These are phyloP conservation scores for Amauroascus verrucosus DNA, from an alignment of 2,329 filamentous ascomycete genomes.

Conservation along the genomic window DNA sequence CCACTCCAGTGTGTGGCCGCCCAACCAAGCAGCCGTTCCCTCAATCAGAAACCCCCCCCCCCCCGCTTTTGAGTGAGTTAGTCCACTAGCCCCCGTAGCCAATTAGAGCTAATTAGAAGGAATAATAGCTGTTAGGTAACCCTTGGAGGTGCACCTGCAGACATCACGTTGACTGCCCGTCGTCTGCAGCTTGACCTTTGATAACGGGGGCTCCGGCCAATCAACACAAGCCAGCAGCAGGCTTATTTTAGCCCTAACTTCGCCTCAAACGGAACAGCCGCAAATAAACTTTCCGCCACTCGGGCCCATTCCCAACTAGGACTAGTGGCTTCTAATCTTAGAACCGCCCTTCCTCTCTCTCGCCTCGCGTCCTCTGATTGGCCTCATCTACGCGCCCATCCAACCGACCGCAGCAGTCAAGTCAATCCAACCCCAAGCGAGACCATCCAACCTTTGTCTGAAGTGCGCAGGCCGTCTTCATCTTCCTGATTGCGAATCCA, in stretches of 20 bases:
- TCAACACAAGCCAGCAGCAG: no score
- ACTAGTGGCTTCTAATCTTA: constrained; percentile 16
- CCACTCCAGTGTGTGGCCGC: not conserved
- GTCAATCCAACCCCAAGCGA: not conserved
- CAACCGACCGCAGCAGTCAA: not conserved
- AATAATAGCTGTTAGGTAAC: not conserved
- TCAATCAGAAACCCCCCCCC: not conserved
- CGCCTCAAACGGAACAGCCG: constrained; percentile 10
- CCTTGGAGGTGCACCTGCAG: not conserved
- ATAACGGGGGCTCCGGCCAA: constrained; percentile 7
- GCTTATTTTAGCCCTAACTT: constrained; percentile 9
- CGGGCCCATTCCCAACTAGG: constrained; percentile 11
- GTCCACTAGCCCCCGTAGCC: not conserved
- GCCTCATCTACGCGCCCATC: constrained; percentile 14
- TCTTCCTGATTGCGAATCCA: no score
- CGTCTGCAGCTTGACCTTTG: not conserved
- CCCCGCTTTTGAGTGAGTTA: not conserved
- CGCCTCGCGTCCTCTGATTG: constrained; percentile 5
- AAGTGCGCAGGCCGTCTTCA: constrained; percentile 10
- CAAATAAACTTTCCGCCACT: constrained; percentile 1
- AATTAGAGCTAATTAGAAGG: constrained; percentile 9
- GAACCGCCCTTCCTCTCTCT: constrained; percentile 1
- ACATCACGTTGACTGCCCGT: not conserved
- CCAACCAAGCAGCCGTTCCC: not conserved
- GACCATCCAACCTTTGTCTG: not conserved